Conservation (phyloP, 2,329 filamentous ascomycete species). For the Verticillium nubilum region DNA sequence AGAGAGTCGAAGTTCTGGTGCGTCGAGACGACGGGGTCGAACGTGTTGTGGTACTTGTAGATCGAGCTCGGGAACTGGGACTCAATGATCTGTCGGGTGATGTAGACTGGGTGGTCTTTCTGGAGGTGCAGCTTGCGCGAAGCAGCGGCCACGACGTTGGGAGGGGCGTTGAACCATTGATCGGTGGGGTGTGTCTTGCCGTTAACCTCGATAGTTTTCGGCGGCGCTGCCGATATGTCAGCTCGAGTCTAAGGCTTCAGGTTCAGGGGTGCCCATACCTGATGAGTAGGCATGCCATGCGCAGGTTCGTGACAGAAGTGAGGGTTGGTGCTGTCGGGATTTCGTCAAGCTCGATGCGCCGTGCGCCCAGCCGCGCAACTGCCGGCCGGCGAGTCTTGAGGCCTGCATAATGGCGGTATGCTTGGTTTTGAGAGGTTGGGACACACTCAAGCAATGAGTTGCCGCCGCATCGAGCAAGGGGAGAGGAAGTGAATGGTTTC, state of each 20-base stretch:
- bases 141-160: slow-evolving; percentile 68
- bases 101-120: slow-evolving; percentile 80
- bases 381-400: slow-evolving; percentile 8
- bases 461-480: too few relatives aligned
- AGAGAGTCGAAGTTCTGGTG: slow-evolving; percentile 95
- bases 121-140: slow-evolving; percentile 82
- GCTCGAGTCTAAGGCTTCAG: background rate
- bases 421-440: background rate
- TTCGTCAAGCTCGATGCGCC: slow-evolving; percentile 1
- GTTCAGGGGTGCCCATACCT: slow-evolving; percentile 7
- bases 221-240: background rate
- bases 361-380: slow-evolving; percentile 8
- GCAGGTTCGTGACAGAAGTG: background rate
- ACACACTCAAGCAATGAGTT: too few relatives aligned
- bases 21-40: slow-evolving; percentile 79
- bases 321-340: slow-evolving; percentile 1
- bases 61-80: slow-evolving; percentile 71
- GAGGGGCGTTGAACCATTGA: slow-evolving; percentile 78
- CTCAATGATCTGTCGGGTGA: slow-evolving; percentile 89
- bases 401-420: slow-evolving; percentile 3
- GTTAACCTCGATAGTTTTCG: slow-evolving; percentile 49
- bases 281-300: slow-evolving; percentile 14
- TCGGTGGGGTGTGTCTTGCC: slow-evolving; percentile 63
- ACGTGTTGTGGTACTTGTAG: slow-evolving; percentile 71
- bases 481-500: too few relatives aligned